phyloP scores from a whole-genome alignment of 2,329 filamentous ascomycete genomes.

The Scleromitrula shiraiana region DNA sequence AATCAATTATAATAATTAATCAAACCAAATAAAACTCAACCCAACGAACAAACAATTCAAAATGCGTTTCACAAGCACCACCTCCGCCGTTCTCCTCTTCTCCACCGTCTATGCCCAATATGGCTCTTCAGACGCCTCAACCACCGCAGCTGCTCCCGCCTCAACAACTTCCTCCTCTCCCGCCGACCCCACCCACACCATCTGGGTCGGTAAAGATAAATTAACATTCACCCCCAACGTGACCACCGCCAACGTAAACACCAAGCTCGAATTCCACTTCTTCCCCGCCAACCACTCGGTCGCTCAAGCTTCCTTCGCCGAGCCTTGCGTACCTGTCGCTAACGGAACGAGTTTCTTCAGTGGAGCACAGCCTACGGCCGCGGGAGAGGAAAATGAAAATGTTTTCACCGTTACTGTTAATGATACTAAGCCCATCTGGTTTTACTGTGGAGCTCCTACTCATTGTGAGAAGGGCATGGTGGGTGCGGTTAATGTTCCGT shows the following conservation, averaged over 20 bases:
- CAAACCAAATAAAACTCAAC: background rate
- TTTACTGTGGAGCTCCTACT: conserved; percentile 33
- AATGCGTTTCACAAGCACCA: conserved; percentile 24
- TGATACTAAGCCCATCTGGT: conserved; percentile 36
- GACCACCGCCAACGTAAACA: conserved; percentile 40
- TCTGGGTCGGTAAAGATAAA: conserved; percentile 26
- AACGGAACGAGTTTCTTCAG: conserved; percentile 23
- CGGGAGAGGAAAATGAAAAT: conserved; percentile 14
- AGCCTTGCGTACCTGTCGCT: conserved; percentile 28
- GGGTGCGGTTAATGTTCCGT: conserved; percentile 35
- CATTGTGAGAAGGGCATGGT: conserved; percentile 38
- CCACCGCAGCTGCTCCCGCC: conserved; percentile 13
- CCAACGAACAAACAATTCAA: conserved; percentile 9
- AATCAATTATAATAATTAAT: background rate
- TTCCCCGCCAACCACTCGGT: conserved; percentile 44
- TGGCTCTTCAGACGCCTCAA: conserved; percentile 6
- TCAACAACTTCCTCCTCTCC: conserved; percentile 5
- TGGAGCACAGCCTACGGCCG: conserved; percentile 14
- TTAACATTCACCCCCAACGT: conserved; percentile 44
- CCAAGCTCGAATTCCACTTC: conserved; percentile 48
- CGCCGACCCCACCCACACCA: conserved; percentile 21
- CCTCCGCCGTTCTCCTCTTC: conserved; percentile 16
- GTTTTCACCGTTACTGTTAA: conserved; percentile 37
- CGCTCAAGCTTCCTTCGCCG: conserved; percentile 31
- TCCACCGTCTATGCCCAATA: conserved; percentile 17